phyloP scores from a whole-genome alignment of 495 filamentous ascomycete genomes.

The Penicillium flavigenum region DNA sequence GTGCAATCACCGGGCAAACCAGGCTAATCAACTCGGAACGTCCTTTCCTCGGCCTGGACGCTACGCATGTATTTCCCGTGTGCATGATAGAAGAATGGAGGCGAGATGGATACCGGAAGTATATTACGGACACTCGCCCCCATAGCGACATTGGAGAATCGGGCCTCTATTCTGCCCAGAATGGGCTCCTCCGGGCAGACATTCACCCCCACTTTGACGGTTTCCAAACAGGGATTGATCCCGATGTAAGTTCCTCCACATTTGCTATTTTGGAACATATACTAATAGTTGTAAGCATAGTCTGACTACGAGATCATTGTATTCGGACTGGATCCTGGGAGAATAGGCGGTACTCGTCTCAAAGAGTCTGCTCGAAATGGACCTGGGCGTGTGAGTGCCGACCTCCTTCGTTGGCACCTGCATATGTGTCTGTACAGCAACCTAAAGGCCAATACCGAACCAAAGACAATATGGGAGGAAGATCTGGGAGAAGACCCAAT shows the following conservation, averaged over 20 bases:
- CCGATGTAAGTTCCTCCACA: not conserved
- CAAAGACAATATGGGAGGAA: not conserved
- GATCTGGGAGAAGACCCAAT: conserved; percentile 7
- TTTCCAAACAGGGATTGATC: not conserved
- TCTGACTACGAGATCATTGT: not conserved
- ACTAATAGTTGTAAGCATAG: not conserved
- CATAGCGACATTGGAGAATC: not conserved
- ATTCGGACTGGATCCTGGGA: not conserved
- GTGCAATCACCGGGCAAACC: not conserved
- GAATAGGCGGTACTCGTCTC: not conserved
- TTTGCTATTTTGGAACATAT: not conserved
- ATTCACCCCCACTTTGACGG: not conserved
- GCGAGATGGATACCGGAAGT: not conserved
- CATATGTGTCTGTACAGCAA: conserved; percentile 6
- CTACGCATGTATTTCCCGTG: not conserved
- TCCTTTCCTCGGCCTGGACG: not conserved
- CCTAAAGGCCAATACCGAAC: conserved; percentile 4
- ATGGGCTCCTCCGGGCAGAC: not conserved
- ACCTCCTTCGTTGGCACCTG: conserved; percentile 13
- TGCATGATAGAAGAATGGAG: not conserved
- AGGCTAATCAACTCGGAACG: not conserved
- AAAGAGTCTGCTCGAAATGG: not conserved
- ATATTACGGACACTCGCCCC: not conserved
- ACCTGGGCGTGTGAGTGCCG: not conserved
- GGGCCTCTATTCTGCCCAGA: not conserved